phyloP scores from a whole-genome alignment of 1,284 basidiomycete species.

The Mycosarcoma maydis region DNA sequence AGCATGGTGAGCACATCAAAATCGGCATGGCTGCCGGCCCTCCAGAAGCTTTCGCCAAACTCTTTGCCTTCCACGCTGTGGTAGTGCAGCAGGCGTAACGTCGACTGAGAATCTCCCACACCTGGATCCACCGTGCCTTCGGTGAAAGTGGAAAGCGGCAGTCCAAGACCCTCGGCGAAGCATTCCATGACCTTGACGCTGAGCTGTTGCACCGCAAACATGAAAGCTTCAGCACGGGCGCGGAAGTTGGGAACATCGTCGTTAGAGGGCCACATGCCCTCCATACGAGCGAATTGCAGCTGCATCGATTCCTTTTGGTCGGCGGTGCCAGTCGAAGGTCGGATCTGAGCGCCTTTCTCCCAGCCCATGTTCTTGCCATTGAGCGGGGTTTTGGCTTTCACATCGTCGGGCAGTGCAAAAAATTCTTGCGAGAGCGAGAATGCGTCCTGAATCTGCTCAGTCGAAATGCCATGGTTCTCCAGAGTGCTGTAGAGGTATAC shows the following conservation, averaged over 20 bases:
- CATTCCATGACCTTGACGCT: constrained; percentile 70
- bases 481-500: constrained; percentile 50
- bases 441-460: constrained; percentile 71
- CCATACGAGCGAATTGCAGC: constrained; percentile 68
- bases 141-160: constrained; percentile 68
- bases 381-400: constrained; percentile 72
- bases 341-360: constrained; percentile 68
- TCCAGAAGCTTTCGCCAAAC: constrained; percentile 66
- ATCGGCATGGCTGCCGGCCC: constrained; percentile 74
- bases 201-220: constrained; percentile 70
- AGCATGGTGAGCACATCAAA: constrained; percentile 73
- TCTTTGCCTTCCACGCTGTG: constrained; percentile 69
- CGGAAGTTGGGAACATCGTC: constrained; percentile 72
- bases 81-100: constrained; percentile 74
- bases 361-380: constrained; percentile 70
- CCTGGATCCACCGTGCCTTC: constrained; percentile 49
- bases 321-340: constrained; percentile 68
- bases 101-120: constrained; percentile 70
- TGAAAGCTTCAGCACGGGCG: constrained; percentile 72
- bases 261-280: constrained; percentile 73
- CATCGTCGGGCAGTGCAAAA: constrained; percentile 71
- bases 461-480: constrained; percentile 68
- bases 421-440: constrained; percentile 72
- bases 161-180: constrained; percentile 70
- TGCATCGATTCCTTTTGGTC: constrained; percentile 69